Percentiles rank a stretch among this genome's conserved stretches.
phyloP scores from a whole-genome alignment of 1,284 basidiomycete species.

The Trametes versicolor region DNA sequence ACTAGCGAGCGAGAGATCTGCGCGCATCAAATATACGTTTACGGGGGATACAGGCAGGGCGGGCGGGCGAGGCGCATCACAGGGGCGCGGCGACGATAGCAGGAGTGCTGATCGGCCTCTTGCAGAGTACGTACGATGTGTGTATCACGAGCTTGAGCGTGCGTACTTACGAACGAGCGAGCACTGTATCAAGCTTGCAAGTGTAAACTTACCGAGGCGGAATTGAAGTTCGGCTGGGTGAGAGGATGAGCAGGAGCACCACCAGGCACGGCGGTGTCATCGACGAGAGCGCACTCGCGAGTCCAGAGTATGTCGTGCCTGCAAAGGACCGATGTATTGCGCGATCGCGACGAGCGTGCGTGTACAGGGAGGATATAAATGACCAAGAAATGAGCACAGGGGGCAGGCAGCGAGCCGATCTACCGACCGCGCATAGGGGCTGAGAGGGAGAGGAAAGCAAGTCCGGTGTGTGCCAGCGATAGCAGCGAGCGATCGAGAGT shows the following conservation, averaged over 20 bases:
- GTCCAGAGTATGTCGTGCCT: neutral
- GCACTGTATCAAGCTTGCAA: neutral
- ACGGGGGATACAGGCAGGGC: slow-evolving; percentile 2
- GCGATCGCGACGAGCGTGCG: neutral
- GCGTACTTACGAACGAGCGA: neutral
- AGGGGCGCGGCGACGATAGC: neutral
- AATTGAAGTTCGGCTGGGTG: neutral
- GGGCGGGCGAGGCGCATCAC: slow-evolving; percentile 7
- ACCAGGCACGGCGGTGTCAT: neutral
- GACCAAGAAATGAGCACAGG: slow-evolving; percentile 21
- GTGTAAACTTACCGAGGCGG: neutral
- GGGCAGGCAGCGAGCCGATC: neutral
- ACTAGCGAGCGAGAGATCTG: slow-evolving; percentile 4
- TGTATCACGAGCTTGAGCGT: neutral
- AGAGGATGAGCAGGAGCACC: neutral
- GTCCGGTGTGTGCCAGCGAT: slow-evolving; percentile 21
- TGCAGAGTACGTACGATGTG: neutral
- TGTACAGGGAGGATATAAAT: slow-evolving; percentile 5
- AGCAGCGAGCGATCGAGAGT: slow-evolving; percentile 25
- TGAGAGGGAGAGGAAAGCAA: slow-evolving; percentile 13
- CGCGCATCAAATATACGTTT: slow-evolving; percentile 13
- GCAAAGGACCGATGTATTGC: slow-evolving; percentile 7
- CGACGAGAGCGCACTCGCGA: neutral
- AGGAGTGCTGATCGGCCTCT: slow-evolving; percentile 12
- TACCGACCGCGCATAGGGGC: neutral